phyloP scores from a whole-genome alignment of 345 rosid genomes.

The Kernera saxatilis region DNA sequence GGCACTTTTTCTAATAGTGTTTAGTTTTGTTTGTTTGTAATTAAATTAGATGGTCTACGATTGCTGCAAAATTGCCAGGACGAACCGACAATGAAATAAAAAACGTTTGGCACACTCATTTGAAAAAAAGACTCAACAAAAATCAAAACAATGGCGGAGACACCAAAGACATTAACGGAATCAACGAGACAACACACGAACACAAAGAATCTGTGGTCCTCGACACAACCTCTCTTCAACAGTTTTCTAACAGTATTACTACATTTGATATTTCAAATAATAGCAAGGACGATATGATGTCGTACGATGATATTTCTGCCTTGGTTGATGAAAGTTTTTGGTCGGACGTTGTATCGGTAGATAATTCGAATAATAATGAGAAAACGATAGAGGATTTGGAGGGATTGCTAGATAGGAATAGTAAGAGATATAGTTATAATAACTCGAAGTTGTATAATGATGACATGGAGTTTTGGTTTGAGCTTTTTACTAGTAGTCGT shows the following conservation, averaged over 20 bases:
- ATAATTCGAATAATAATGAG: slow-evolving; percentile 11
- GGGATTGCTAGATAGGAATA: neutral
- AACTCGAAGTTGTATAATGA: slow-evolving; percentile 31
- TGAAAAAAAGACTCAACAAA: slow-evolving; percentile 58
- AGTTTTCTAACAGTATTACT: neutral
- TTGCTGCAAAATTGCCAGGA: slow-evolving; percentile 75
- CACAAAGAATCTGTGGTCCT: slow-evolving; percentile 3
- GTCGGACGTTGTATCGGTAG: slow-evolving; percentile 43
- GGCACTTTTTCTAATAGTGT: neutral
- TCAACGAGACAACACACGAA: neutral
- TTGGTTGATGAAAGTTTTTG: slow-evolving; percentile 47
- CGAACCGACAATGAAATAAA: slow-evolving; percentile 85
- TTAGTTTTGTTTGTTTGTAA: slow-evolving; percentile 7
- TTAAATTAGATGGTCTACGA: slow-evolving; percentile 70
- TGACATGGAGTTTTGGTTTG: slow-evolving; percentile 53
- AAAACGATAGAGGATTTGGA: slow-evolving; percentile 10
- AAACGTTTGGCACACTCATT: slow-evolving; percentile 80
- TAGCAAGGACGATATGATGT: slow-evolving; percentile 7
- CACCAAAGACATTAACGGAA: slow-evolving; percentile 13
- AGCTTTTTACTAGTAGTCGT: slow-evolving; percentile 34
- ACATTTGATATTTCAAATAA: slow-evolving; percentile 10
- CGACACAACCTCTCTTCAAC: slow-evolving; percentile 28
- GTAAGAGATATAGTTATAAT: neutral
- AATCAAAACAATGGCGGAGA: slow-evolving; percentile 25
- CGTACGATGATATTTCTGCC: slow-evolving; percentile 23